Base-by-base conservation (phyloP, 148 eudicot species). In the Fagopyrum tataricum region DNA sequence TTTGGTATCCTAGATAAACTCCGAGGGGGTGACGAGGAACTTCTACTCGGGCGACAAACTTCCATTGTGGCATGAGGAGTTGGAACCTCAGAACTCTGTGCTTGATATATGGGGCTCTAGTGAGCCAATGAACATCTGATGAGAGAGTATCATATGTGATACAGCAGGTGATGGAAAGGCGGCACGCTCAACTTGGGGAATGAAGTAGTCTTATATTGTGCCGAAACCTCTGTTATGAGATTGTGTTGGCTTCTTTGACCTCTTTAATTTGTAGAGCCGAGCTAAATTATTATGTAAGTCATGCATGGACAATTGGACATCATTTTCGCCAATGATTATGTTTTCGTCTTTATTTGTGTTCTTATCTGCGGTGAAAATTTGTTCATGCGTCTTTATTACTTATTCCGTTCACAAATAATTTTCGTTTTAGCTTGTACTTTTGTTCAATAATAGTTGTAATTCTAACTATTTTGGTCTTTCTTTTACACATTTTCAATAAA, bases 61-160 rank as follows among this genome's bases (percentile, higher is more conserved):
- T 39, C 89, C 91, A 37, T 70, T 87, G 42, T 91, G 97, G 97
- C 94, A 91, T 7, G 97, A 91, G 72, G 97, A 91, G 78, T 13
- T 89, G 75, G 93, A 79, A 75, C 83, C 94, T 3, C 87, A 83
- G 52, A 81, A 89, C 48, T 91, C 97, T 3, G 55, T 89, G 75
- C 76, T 91, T 24, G 92, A 91, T 72, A 82, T 85, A 20, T 80
- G 90, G 80, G 81, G 80, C 39, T 71, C 84, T 7, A n/a, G 89
- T 48, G 81, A 81, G 52, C 89, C 96, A 5, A 90, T 90, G 96
- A 70, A 77, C 75, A 73, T 73, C 37, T 58, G 37, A 58, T n/a
- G 59, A 6, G 37, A 31, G 37, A 31, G 7, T 53, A 53, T 53
- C 24, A 18, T 2, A 20, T 53, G 23, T 9, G 23, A 52, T 52